These are phyloP conservation scores for Calonectria leucothoes DNA, from an alignment of 2,329 filamentous ascomycete genomes.

Conservation along the genomic window DNA sequence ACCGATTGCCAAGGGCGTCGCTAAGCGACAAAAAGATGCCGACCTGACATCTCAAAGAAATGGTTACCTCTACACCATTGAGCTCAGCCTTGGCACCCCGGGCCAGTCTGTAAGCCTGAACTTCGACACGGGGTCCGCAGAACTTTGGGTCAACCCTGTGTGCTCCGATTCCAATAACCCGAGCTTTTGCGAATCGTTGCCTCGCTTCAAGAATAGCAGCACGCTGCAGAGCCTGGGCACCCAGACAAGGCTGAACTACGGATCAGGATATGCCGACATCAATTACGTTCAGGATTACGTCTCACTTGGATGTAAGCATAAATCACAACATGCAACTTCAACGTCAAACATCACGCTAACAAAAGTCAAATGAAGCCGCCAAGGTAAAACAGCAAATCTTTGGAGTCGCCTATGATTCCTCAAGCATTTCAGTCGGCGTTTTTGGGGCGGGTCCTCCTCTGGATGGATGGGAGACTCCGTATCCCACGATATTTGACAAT, in stretches of 20 bases:
- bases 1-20: constrained; percentile 40
- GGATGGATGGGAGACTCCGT: constrained; percentile 48
- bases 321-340: background rate
- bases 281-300: constrained; percentile 50
- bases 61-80: constrained; percentile 53
- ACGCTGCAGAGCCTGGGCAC: constrained; percentile 43
- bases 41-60: constrained; percentile 39
- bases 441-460: constrained; percentile 50
- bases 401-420: constrained; percentile 49
- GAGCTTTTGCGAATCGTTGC: constrained; percentile 42
- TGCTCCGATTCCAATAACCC: constrained; percentile 47
- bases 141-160: constrained; percentile 56
- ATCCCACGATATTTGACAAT: constrained; percentile 50
- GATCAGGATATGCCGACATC: constrained; percentile 46
- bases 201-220: constrained; percentile 45
- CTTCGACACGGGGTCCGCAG: constrained; percentile 55
- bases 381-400: constrained; percentile 49
- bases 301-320: constrained; percentile 46
- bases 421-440: constrained; percentile 45
- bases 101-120: constrained; percentile 52
- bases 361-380: constrained; percentile 33
- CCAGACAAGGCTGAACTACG: constrained; percentile 44
- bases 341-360: constrained; percentile 9
- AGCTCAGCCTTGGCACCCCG: constrained; percentile 52
- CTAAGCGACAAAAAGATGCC: constrained; percentile 45